Evolutionary conservation across 176 grass and related monocot genomes (phyloP), one percentile per base, ranked within the genome.

Genomic region (Juncus effusus): DNA sequence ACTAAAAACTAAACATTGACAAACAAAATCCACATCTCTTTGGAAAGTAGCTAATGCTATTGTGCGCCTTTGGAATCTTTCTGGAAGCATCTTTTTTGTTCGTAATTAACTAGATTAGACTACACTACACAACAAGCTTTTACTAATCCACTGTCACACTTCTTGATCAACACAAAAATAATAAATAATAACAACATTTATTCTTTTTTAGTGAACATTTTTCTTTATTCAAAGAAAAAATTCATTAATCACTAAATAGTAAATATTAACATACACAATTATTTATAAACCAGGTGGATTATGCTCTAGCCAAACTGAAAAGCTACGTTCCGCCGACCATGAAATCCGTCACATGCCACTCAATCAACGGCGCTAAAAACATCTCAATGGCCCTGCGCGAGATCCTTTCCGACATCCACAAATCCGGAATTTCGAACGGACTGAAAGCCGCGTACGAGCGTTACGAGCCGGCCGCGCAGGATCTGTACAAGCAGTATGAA

Each of bases 401-500:
- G 73, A 70, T 86, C 51, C 66, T 56, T 5, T 10, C 44, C 7
- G 87, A 87, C 73, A 69, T 73, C 45, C 80, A 68, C 57, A 64
- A 68, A 8, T 80, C 80, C 0, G 88, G 94, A 3, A 47, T 87
- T 35, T 44, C 45, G 35, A 73, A 74, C 3, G 85, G 67, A 0
- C 57, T 77, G 0, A 73, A 72, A 38, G 35, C 67, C 7, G 81
- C 55, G 15, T 75, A 71, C 28, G 80, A 65, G 10, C 73, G 12
- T 66, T 64, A 37, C 16, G 78, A 84, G 83, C 90, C 91, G 9
- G 76, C 15, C 61, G 80, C 81, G 10, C 76, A 16, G 44, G 78
- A 71, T 39, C 28, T 86, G 16, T 97, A 84, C 80, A 70, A 28
- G 44, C 62, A 80, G 19, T 99, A 89, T 67, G 85, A 89, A 61